Evolutionary conservation across 2,329 filamentous ascomycete species (phyloP).

Genomic region (Exophiala phaeomuriformis): DNA sequence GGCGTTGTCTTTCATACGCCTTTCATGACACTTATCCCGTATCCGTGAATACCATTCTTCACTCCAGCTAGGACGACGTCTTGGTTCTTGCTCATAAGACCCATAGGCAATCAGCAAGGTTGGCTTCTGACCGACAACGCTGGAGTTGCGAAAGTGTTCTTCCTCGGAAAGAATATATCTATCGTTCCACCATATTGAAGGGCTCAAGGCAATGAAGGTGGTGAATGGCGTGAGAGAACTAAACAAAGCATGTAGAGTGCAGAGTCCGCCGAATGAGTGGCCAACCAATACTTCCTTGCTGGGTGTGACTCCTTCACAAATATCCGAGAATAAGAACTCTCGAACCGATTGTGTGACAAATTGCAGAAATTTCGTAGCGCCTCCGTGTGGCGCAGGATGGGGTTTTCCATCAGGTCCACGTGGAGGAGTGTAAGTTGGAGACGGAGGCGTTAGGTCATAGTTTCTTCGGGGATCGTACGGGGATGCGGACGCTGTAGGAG

Average conservation of each 20-base stretch:
- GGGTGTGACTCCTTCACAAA: slow-evolving; percentile 31
- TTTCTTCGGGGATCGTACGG: slow-evolving; percentile 26
- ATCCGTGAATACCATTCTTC: slow-evolving; percentile 30
- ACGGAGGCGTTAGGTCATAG: slow-evolving; percentile 26
- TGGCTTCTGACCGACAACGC: slow-evolving; percentile 5
- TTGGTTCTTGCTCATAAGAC: slow-evolving; percentile 32
- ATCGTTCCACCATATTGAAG: slow-evolving; percentile 45
- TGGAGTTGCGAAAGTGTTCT: slow-evolving; percentile 26
- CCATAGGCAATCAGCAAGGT: slow-evolving; percentile 29
- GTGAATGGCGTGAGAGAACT: slow-evolving; percentile 39
- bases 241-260: slow-evolving; percentile 41
- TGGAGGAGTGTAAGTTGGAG: slow-evolving; percentile 25
- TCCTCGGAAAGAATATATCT: slow-evolving; percentile 35
- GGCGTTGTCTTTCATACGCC: slow-evolving; percentile 29
- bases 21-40: slow-evolving; percentile 11
- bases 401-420: slow-evolving; percentile 27
- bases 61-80: slow-evolving; percentile 28
- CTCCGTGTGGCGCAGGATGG: slow-evolving; percentile 31
- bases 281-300: slow-evolving; percentile 42
- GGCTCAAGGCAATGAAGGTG: slow-evolving; percentile 42
- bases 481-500: slow-evolving; percentile 9
- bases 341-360: slow-evolving; percentile 38
- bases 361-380: slow-evolving; percentile 41
- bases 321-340: slow-evolving; percentile 29
- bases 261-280: slow-evolving; percentile 46